Percentiles rank a stretch among this genome's conserved stretches.
Conservation (phyloP, 1,139 yeast genomes). For the Citeromyces siamensis region DNA sequence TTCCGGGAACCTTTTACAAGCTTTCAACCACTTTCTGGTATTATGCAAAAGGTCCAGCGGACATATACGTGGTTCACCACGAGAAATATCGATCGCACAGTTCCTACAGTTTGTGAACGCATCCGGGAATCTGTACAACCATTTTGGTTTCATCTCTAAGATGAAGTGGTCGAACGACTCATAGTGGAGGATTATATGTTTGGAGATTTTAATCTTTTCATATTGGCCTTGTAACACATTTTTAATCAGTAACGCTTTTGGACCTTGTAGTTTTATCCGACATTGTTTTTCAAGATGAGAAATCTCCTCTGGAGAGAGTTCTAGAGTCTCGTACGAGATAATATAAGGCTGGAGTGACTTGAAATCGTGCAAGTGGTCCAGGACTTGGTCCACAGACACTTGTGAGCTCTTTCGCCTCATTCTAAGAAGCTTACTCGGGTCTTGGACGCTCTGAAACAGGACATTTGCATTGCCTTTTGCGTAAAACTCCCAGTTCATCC, state of each 20-base stretch:
- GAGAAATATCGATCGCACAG: constrained; percentile 12
- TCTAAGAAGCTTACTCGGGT: not conserved
- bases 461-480: constrained; percentile 1
- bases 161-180: constrained; percentile 5
- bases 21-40: constrained; percentile 12
- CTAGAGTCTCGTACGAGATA: not conserved
- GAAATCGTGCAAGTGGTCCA: not conserved
- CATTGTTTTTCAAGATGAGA: not conserved
- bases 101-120: constrained; percentile 15
- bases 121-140: constrained; percentile 14
- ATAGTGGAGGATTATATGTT: constrained; percentile 13
- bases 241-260: not conserved
- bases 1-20: constrained; percentile 7
- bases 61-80: constrained; percentile 11
- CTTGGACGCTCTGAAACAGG: not conserved
- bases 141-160: constrained; percentile 20
- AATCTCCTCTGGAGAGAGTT: not conserved
- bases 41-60: constrained; percentile 11
- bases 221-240: not conserved
- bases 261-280: not conserved
- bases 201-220: constrained; percentile 10
- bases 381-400: not conserved
- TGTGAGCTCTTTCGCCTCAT: not conserved
- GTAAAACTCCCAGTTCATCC: not conserved
- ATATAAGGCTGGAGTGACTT: not conserved